Evolutionary conservation across 179 eudicot genomes (phyloP), one percentile per base, ranked within the genome.

Genomic region (Nepenthes alata): DNA sequence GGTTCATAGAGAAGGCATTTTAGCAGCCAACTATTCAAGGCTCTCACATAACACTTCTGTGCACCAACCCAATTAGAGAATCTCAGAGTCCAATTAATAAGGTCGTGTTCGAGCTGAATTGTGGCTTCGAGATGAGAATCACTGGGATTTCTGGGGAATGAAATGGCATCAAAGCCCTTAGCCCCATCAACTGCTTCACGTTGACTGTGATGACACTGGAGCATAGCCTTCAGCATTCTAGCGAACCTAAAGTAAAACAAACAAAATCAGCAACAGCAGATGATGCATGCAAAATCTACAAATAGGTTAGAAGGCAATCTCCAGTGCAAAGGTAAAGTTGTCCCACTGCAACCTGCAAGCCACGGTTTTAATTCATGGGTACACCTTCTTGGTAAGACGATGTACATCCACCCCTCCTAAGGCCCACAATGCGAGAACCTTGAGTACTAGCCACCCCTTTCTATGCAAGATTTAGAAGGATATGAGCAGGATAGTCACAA

Each of bases 151-250:
- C 67, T 73, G 4, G 72, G 76, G 36, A 73, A 74, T 44, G 87
- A 91, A 69, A 82, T 67, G 65, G 87, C 81, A 70, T 93, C 96
- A 16, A 83, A 64, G 12, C 69, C 70, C 74, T 77, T 83, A 44
- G 87, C 95, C 65, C 77, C 91, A 49, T 68, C 83, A 64, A 93
- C 82, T 14, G 87, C 94, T 68, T 76, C 81, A 59, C 81, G 78
- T 67, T 93, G 98, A 68, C 57, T 75, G 53, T 69, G 95, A 68
- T 93, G 97, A 72, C 98, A 90, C 54, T 90, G 88, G 36, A 80
- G 83, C 97, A 90, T 87, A 45, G 81, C 70, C 66, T 78, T 90
- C 98, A 95, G 90, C 91, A 90, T 85, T 61, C 80, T 79, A 44
- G 76, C 73, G 54, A 93, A 74, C 79, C 98, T 93, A 81, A 25